Evolutionary conservation across 192 early-diverging fungal genomes (phyloP).

Genomic region (Coemansia sp.): DNA sequence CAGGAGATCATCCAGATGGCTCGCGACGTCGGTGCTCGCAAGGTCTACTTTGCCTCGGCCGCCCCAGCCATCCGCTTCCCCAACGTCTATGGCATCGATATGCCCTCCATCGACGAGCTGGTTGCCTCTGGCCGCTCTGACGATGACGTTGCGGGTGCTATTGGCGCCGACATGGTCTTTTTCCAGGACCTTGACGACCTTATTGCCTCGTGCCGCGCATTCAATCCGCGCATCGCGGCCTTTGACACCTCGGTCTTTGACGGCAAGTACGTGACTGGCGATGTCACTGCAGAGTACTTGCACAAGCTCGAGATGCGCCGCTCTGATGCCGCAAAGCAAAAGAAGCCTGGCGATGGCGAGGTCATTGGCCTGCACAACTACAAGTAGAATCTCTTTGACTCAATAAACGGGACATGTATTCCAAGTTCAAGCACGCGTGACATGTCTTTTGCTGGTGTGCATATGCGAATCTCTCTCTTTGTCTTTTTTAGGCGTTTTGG

Average conservation of each 20-base stretch:
- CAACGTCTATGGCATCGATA: constrained; percentile 99
- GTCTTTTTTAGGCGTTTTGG: constrained; percentile 5
- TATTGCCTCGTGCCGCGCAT: constrained; percentile 79
- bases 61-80: constrained; percentile 95
- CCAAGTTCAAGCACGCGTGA: background rate
- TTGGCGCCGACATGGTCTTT: constrained; percentile 96
- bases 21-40: constrained; percentile 95
- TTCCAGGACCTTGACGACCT: constrained; percentile 90
- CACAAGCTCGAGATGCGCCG: constrained; percentile 54
- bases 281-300: constrained; percentile 72
- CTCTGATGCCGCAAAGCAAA: constrained; percentile 50
- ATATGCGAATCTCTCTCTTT: constrained; percentile 3
- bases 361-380: constrained; percentile 59
- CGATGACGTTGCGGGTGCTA: constrained; percentile 81
- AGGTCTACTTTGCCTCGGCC: constrained; percentile 99
- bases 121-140: constrained; percentile 81
- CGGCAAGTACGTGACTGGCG: constrained; percentile 89
- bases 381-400: constrained; percentile 16
- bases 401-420: background rate
- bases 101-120: constrained; percentile 93
- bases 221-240: constrained; percentile 76
- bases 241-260: constrained; percentile 99
- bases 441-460: constrained; percentile 3
- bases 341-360: constrained; percentile 34
- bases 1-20: constrained; percentile 99